Conservation (phyloP, 495 filamentous ascomycete genomes). For the Neohortaea acidophila region DNA sequence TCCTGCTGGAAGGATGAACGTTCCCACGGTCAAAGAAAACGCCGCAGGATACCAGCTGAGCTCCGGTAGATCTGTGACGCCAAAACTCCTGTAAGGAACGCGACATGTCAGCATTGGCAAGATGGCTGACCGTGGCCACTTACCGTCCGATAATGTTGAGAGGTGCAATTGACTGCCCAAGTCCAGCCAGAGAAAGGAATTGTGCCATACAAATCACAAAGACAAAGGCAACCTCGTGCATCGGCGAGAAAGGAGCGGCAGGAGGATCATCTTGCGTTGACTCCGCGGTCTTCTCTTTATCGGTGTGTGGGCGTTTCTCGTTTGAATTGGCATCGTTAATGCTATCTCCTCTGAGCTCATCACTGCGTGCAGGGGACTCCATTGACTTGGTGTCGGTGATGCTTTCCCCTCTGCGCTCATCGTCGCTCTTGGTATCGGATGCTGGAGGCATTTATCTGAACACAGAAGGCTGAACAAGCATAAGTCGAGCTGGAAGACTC, state of each 20-base stretch:
- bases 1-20: slow-evolving; percentile 20
- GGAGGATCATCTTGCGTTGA: neutral
- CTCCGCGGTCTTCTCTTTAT: neutral
- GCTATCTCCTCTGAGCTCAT: neutral
- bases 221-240: slow-evolving; percentile 2
- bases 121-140: no score
- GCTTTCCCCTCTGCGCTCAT: no score
- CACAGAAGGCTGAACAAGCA: no score
- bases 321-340: neutral
- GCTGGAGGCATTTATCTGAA: no score
- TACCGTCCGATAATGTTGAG: slow-evolving; percentile 7
- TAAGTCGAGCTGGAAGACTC: no score
- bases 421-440: no score
- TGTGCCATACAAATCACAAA: slow-evolving; percentile 3
- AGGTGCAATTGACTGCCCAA: slow-evolving; percentile 3
- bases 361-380: neutral
- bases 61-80: slow-evolving; percentile 1
- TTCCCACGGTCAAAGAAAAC: slow-evolving; percentile 19
- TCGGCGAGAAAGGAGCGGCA: neutral
- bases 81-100: slow-evolving; percentile 1
- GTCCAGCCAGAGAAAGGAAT: slow-evolving; percentile 4
- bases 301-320: neutral
- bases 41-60: slow-evolving; percentile 17
- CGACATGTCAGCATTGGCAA: no score
- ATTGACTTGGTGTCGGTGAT: neutral